These are phyloP conservation scores for Hypericum androsaemum DNA, from an alignment of 345 rosid species.

Conservation along the genomic window DNA sequence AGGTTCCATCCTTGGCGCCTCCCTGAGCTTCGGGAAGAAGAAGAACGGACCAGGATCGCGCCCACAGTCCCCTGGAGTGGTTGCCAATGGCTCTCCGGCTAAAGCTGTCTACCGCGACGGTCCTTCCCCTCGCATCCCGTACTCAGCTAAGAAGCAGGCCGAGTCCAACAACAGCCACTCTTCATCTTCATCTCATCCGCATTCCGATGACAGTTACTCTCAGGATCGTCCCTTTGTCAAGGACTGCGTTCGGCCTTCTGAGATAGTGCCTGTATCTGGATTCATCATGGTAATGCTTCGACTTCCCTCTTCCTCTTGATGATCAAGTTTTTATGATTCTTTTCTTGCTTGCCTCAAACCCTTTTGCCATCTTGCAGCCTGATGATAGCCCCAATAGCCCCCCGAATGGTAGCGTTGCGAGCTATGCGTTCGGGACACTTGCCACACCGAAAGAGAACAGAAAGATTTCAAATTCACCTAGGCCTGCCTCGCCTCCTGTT, in stretches of 20 bases:
- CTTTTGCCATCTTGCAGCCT: slow-evolving; percentile 12
- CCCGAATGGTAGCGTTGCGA: slow-evolving; percentile 13
- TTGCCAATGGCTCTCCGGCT: slow-evolving; percentile 17
- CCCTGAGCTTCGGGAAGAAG: slow-evolving; percentile 56
- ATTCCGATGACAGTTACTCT: slow-evolving; percentile 2
- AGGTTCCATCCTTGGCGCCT: slow-evolving; percentile 41
- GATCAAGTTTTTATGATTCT: not conserved
- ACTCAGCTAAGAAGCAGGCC: too few species aligned
- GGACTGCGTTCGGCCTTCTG: slow-evolving; percentile 24
- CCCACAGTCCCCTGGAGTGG: slow-evolving; percentile 30
- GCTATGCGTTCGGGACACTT: slow-evolving; percentile 13
- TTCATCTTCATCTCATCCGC: too few species aligned
- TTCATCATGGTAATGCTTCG: slow-evolving; percentile 12
- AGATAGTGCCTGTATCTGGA: slow-evolving; percentile 19
- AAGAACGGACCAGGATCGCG: slow-evolving; percentile 43
- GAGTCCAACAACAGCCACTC: too few species aligned
- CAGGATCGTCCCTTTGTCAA: slow-evolving; percentile 34
- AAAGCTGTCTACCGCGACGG: slow-evolving; percentile 15
- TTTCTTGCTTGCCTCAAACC: not conserved
- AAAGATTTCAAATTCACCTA: slow-evolving; percentile 3
- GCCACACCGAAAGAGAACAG: slow-evolving; percentile 17
- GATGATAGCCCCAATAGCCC: slow-evolving; percentile 15
- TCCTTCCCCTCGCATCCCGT: slow-evolving; percentile 19
- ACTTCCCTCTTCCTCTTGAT: not conserved
- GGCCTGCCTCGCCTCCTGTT: too few species aligned